Evolutionary conservation across 805 yeast genomes (phyloP).

Genomic region (Brettanomyces naardenensis): DNA sequence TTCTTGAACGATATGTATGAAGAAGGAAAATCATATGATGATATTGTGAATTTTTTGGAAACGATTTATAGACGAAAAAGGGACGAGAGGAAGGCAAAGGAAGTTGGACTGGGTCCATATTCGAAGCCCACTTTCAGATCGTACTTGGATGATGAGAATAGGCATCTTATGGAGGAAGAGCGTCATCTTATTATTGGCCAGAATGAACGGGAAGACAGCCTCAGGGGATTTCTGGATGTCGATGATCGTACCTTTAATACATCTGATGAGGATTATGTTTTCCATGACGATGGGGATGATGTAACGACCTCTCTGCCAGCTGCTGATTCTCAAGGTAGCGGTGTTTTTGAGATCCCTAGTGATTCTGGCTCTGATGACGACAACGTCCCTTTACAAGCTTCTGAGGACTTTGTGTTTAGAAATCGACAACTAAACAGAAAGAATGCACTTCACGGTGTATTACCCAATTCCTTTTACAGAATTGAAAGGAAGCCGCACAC

Average conservation of each 20-base stretch:
- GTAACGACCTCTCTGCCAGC: too few relatives aligned
- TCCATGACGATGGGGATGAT: slow-evolving; percentile 10
- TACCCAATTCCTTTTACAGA: slow-evolving; percentile 20
- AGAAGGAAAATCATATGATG: slow-evolving; percentile 20
- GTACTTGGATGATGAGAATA: slow-evolving; percentile 15
- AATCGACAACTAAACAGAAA: slow-evolving; percentile 13
- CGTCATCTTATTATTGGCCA: neutral
- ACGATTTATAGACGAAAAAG: slow-evolving; percentile 16
- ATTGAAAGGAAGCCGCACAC: slow-evolving; percentile 4
- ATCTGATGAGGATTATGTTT: slow-evolving; percentile 13
- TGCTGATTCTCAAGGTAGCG: slow-evolving; percentile 6
- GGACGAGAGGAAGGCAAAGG: slow-evolving; percentile 16
- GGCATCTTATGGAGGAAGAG: slow-evolving; percentile 5
- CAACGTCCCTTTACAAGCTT: too few relatives aligned
- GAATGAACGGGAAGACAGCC: slow-evolving; percentile 8
- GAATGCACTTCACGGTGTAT: slow-evolving; percentile 19
- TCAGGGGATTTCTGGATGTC: slow-evolving; percentile 2
- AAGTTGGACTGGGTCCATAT: slow-evolving; percentile 24
- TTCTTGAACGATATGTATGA: slow-evolving; percentile 23
- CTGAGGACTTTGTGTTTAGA: slow-evolving; percentile 17
- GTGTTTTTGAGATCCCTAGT: slow-evolving; percentile 2
- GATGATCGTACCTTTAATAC: slow-evolving; percentile 2
- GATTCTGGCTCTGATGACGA: slow-evolving; percentile 4
- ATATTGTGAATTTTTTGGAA: slow-evolving; percentile 22
- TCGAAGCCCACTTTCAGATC: slow-evolving; percentile 16